A percentile compares a stretch with the other conserved stretches of the same genome.
phyloP scores from a whole-genome alignment of 2,329 filamentous ascomycete species.

The Sarocladiaceae sp. region DNA sequence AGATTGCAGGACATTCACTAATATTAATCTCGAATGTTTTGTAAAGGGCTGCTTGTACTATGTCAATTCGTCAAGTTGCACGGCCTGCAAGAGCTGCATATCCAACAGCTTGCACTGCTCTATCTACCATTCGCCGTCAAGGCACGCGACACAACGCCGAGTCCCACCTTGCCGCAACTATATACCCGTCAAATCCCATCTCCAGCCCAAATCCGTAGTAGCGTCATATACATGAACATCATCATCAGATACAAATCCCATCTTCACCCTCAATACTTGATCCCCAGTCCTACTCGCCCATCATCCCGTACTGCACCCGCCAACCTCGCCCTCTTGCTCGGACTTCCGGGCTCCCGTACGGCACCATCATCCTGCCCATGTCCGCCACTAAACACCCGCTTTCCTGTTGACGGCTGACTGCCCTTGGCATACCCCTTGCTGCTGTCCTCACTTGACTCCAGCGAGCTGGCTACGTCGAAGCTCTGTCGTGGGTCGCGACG shows the following conservation, averaged over 20 bases:
- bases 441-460: conserved; percentile 38
- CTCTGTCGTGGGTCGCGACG: conserved; percentile 53
- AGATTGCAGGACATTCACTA: too few species aligned
- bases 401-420: neutral
- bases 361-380: conserved; percentile 28
- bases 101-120: neutral
- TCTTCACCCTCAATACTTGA: conserved; percentile 37
- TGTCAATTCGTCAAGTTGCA: too few species aligned
- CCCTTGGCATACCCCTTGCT: conserved; percentile 32
- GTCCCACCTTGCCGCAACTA: neutral
- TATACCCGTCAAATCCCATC: neutral
- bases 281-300: conserved; percentile 45
- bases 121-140: neutral
- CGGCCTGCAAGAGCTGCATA: too few species aligned
- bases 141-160: neutral
- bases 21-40: too few species aligned
- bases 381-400: conserved; percentile 40
- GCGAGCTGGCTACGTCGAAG: conserved; percentile 43
- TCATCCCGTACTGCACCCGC: conserved; percentile 34
- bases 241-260: neutral
- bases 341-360: conserved; percentile 51
- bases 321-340: conserved; percentile 47
- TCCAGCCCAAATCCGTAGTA: neutral
- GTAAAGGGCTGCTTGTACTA: too few species aligned
- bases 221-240: neutral